Evolutionary conservation across 164 flowering plant species (phyloP), one percentile per base, ranked within the genome.

Genomic region (Nymphaea thermarum): DNA sequence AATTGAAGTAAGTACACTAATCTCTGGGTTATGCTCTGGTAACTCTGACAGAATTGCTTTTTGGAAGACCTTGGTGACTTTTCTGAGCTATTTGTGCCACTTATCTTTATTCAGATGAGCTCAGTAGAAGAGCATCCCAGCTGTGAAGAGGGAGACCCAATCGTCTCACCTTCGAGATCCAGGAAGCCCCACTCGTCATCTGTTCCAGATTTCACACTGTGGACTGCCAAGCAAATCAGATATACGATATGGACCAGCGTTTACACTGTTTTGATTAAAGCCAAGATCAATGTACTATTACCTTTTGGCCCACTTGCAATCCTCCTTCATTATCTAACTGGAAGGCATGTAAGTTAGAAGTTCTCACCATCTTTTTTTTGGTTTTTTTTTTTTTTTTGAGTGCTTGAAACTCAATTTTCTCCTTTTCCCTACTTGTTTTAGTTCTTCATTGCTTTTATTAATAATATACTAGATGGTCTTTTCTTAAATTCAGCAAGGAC

Each of bases 281-380:
- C 89, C 4, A 90, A 86, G 81, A 86, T 90, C 60, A 88, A 88
- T 53, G 67, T 83, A 14, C 75, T 88, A 72, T 80, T 90, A 47
- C 91, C 96, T 65, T 87, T 87, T 74, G 96, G 93, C 63, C 93
- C 90, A 43, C 65, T 83, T 57, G 96, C 93, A 0, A 81, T 90
- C 36, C n/a, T 82, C 71, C 78, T 87, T 11, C 91, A 86, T 66
- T 82, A 87, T 62, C 44, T 80, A 16, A 83, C 83, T 11, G 75
- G 75, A 47, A 81, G 80, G 69, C 87, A 86, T 83, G 96, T 89
- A 79, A 81, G 86, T 14, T 70, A 36, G 10, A 18, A 11, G 5
- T 44, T 15, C 43, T 62, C 43, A 55, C 61, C 42, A 10, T 43
- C 65, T 3, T 43, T 47, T 5, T 3, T 60, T 43, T 43, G 16